Evolutionary conservation across 2,329 filamentous ascomycete species (phyloP).

Genomic region (Fusarium newnesense): DNA sequence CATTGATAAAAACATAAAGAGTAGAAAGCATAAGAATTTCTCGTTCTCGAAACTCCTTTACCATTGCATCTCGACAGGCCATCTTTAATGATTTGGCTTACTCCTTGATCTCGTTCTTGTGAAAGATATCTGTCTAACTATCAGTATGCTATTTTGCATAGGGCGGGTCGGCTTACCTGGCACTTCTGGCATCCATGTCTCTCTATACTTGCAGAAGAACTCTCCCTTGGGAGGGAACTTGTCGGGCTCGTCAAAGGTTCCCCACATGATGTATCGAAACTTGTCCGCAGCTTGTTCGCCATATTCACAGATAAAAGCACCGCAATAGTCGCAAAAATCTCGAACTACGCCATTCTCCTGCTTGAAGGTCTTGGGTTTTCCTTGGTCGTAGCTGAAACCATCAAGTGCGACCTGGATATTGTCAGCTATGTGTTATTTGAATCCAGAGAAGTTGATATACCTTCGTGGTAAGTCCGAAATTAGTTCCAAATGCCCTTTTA

Average conservation of each 20-base stretch:
- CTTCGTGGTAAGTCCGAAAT: conserved; percentile 27
- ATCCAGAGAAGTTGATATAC: fast-evolving
- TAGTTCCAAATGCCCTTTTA: conserved; percentile 22
- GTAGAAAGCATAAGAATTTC: background rate
- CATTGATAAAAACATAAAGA: fast-evolving
- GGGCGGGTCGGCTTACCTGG: conserved; percentile 1
- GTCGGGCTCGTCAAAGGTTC: conserved; percentile 61
- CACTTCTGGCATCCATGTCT: conserved; percentile 54
- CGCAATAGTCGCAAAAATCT: conserved; percentile 30
- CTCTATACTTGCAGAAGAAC: conserved; percentile 62
- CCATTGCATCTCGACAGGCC: background rate
- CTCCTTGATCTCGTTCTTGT: conserved; percentile 24
- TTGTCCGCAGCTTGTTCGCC: conserved; percentile 55
- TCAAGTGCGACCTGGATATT: background rate
- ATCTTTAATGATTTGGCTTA: background rate
- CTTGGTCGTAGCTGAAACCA: conserved; percentile 11
- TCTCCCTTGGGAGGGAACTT: conserved; percentile 63
- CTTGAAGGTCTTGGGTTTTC: conserved; percentile 19
- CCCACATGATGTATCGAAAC: conserved; percentile 57
- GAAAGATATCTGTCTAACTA: background rate
- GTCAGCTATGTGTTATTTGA: background rate
- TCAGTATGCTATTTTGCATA: background rate
- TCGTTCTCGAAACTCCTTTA: background rate
- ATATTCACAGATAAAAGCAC: conserved; percentile 34
- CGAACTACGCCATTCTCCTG: conserved; percentile 25